phyloP scores from a whole-genome alignment of 768 basidiomycete species.

The Calocera viscosa region DNA sequence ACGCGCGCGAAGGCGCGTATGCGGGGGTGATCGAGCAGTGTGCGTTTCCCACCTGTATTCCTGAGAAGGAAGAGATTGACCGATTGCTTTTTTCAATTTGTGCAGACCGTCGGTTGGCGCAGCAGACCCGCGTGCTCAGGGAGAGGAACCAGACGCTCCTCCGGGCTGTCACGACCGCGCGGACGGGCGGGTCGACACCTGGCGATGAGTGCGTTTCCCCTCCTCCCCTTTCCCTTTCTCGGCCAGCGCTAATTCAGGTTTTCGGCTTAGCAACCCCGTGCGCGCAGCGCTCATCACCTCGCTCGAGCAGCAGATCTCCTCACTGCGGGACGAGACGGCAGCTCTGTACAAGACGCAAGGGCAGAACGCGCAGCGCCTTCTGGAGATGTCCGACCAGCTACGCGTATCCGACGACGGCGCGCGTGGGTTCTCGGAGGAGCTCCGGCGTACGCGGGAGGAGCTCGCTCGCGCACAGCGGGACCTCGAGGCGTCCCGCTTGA shows the following conservation, averaged over 20 bases:
- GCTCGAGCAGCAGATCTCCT: slow-evolving; percentile 86
- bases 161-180: slow-evolving; percentile 66
- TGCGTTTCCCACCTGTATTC: slow-evolving; percentile 30
- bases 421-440: slow-evolving; percentile 65
- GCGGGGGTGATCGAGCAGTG: slow-evolving; percentile 86
- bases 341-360: slow-evolving; percentile 93
- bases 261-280: slow-evolving; percentile 59
- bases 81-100: no score
- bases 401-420: slow-evolving; percentile 85
- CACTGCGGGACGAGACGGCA: slow-evolving; percentile 81
- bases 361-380: slow-evolving; percentile 83
- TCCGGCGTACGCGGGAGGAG: slow-evolving; percentile 67
- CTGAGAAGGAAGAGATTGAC: no score
- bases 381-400: slow-evolving; percentile 39
- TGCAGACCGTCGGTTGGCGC: slow-evolving; percentile 77
- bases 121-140: slow-evolving; percentile 82
- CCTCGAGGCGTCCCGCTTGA: slow-evolving; percentile 69
- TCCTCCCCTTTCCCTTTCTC: slow-evolving; percentile 41
- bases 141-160: slow-evolving; percentile 83
- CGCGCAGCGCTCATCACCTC: slow-evolving; percentile 80
- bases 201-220: slow-evolving; percentile 35
- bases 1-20: slow-evolving; percentile 67
- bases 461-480: slow-evolving; percentile 54
- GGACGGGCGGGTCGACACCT: slow-evolving; percentile 38
- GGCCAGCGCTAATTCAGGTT: slow-evolving; percentile 64